Conservation (phyloP, 768 basidiomycete genomes). For the Harrya chromipes region DNA sequence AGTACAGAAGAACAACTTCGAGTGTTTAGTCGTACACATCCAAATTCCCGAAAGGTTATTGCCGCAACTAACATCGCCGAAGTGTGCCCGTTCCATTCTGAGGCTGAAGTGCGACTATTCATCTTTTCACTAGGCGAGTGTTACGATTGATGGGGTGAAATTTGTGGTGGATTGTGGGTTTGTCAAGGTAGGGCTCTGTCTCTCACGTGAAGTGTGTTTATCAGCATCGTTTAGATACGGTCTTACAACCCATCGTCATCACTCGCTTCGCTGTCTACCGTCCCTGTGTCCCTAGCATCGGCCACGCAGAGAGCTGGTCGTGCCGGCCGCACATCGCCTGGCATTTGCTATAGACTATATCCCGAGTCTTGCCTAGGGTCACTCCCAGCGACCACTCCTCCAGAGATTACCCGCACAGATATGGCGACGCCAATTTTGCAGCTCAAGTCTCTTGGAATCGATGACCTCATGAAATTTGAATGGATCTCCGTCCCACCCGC, state of each 20-base stretch:
- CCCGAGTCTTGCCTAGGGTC: constrained; percentile 56
- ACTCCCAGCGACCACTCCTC: constrained; percentile 69
- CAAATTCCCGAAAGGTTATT: constrained; percentile 82
- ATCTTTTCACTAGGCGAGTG: constrained; percentile 63
- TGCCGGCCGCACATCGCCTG: constrained; percentile 90
- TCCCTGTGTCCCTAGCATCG: constrained; percentile 84
- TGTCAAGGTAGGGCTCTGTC: constrained; percentile 67
- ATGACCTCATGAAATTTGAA: constrained; percentile 94
- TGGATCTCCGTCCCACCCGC: constrained; percentile 90
- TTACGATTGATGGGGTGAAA: constrained; percentile 94
- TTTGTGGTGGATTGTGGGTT: constrained; percentile 94
- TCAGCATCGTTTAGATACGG: constrained; percentile 57
- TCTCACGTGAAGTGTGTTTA: background rate
- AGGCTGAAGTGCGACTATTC: background rate
- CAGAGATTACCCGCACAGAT: constrained; percentile 90
- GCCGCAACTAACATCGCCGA: constrained; percentile 97
- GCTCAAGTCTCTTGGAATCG: constrained; percentile 91
- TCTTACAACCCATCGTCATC: constrained; percentile 85
- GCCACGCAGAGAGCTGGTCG: constrained; percentile 92
- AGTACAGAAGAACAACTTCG: constrained; percentile 83
- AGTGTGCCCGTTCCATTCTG: constrained; percentile 34
- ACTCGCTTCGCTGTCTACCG: constrained; percentile 78
- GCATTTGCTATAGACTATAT: constrained; percentile 92
- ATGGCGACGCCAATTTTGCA: constrained; percentile 90
- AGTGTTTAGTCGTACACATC: constrained; percentile 77